A percentile compares a stretch with the other conserved stretches of the same genome.
These are phyloP conservation scores for Collybiopsis luxurians DNA, from an alignment of 768 basidiomycete species.

Conservation along the genomic window DNA sequence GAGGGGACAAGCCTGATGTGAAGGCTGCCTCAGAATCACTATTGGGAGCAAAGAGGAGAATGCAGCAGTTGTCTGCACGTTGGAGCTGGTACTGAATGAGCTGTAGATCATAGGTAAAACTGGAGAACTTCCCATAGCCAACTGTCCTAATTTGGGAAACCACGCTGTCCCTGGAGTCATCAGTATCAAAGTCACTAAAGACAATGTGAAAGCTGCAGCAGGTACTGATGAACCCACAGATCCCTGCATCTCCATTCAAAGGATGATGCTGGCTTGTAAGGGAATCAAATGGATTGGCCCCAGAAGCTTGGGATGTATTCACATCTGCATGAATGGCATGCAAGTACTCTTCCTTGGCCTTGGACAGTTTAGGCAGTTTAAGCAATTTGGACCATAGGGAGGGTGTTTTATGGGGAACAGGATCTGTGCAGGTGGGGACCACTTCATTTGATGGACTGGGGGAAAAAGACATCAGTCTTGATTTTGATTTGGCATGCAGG, in stretches of 20 bases:
- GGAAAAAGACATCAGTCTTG: neutral
- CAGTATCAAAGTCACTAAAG: constrained; percentile 4
- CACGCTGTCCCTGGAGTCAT: constrained; percentile 29
- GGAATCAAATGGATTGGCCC: constrained; percentile 46
- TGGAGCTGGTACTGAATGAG: constrained; percentile 44
- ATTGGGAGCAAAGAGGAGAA: constrained; percentile 87
- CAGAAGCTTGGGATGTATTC: constrained; percentile 31
- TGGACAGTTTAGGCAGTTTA: constrained; percentile 50
- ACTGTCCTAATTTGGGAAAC: constrained; percentile 41
- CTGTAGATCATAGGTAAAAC: neutral
- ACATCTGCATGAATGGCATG: constrained; percentile 70
- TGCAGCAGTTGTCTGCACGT: constrained; percentile 46
- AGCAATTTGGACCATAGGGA: constrained; percentile 39
- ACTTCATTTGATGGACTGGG: neutral
- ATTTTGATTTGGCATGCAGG: neutral
- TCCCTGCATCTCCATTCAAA: constrained; percentile 5
- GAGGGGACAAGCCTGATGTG: constrained; percentile 83
- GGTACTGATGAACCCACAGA: constrained; percentile 14
- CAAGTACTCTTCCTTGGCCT: constrained; percentile 64
- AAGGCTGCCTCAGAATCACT: constrained; percentile 85
- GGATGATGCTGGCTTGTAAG: constrained; percentile 31
- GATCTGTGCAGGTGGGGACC: constrained; percentile 17
- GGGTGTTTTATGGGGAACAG: constrained; percentile 15
- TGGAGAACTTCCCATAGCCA: too few relatives aligned
- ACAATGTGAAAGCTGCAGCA: constrained; percentile 1